phyloP scores from a whole-genome alignment of 169 alveolate genomes.

The Perkinsus olseni region DNA sequence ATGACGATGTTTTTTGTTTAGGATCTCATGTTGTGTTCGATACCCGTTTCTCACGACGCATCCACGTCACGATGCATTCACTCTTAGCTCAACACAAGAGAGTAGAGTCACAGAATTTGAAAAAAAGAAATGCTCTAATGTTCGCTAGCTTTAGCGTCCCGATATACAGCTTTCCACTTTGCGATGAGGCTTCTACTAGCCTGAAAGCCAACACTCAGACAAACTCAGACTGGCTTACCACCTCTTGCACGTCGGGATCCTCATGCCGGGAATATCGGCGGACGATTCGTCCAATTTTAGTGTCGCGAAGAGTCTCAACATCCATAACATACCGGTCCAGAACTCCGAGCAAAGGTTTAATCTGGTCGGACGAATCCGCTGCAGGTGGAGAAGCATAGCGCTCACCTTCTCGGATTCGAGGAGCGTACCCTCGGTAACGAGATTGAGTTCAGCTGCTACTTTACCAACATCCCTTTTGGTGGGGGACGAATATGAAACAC shows the following conservation, averaged over 20 bases:
- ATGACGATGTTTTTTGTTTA: no score
- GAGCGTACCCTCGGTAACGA: neutral
- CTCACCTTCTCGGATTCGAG: neutral
- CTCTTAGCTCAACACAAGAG: no score
- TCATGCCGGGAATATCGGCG: neutral
- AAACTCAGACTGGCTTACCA: neutral
- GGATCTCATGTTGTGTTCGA: no score
- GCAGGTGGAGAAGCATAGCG: neutral
- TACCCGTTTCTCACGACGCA: no score
- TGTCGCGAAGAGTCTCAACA: neutral
- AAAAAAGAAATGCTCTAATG: neutral
- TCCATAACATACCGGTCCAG: neutral
- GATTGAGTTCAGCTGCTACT: neutral
- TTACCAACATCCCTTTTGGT: neutral
- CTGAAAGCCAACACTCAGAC: neutral
- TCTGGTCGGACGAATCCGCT: neutral
- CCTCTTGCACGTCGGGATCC: neutral
- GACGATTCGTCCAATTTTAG: neutral
- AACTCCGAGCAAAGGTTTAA: neutral
- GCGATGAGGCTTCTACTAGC: neutral
- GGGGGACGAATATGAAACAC: neutral
- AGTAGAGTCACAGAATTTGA: no score
- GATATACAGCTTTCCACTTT: neutral
- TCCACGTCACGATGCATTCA: no score
- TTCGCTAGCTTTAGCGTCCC: neutral